Conservation (phyloP, 225 moss, liverwort and hornwort species). For the Marchantia polymorpha region DNA sequence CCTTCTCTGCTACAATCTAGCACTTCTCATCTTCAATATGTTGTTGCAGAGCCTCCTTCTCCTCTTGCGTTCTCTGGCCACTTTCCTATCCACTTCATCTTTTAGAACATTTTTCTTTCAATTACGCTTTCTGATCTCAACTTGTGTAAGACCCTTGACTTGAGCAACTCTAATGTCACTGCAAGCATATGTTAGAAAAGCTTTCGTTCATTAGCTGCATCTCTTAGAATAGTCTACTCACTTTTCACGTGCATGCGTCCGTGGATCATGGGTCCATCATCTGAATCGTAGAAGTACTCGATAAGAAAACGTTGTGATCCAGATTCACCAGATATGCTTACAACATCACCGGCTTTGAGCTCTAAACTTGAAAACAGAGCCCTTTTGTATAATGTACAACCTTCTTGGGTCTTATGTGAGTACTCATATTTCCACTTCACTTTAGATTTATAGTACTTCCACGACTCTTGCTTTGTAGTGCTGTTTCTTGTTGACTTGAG, state of each 20-base stretch:
- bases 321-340: slow-evolving; percentile 38
- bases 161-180: slow-evolving; percentile 69
- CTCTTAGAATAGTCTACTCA: slow-evolving; percentile 68
- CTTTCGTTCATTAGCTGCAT: slow-evolving; percentile 74
- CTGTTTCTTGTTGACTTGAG: slow-evolving; percentile 7
- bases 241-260: slow-evolving; percentile 66
- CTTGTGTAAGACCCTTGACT: slow-evolving; percentile 32
- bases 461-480: slow-evolving; percentile 34
- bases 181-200: slow-evolving; percentile 72
- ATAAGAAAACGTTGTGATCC: slow-evolving; percentile 57
- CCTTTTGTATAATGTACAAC: slow-evolving; percentile 39
- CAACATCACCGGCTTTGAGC: slow-evolving; percentile 59
- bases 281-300: slow-evolving; percentile 71
- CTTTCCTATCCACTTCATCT: slow-evolving; percentile 63
- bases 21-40: slow-evolving; percentile 58
- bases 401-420: slow-evolving; percentile 13
- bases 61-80: slow-evolving; percentile 59
- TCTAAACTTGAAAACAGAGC: slow-evolving; percentile 36
- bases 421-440: slow-evolving; percentile 35
- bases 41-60: slow-evolving; percentile 48
- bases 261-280: slow-evolving; percentile 73
- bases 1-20: slow-evolving; percentile 78
- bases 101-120: slow-evolving; percentile 64
- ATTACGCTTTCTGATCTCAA: slow-evolving; percentile 56
- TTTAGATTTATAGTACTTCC: slow-evolving; percentile 21